Percentiles rank a stretch among this genome's conserved stretches.
phyloP scores from a whole-genome alignment of 202 grass and related monocot genomes.

The Alloteropsis angusta region DNA sequence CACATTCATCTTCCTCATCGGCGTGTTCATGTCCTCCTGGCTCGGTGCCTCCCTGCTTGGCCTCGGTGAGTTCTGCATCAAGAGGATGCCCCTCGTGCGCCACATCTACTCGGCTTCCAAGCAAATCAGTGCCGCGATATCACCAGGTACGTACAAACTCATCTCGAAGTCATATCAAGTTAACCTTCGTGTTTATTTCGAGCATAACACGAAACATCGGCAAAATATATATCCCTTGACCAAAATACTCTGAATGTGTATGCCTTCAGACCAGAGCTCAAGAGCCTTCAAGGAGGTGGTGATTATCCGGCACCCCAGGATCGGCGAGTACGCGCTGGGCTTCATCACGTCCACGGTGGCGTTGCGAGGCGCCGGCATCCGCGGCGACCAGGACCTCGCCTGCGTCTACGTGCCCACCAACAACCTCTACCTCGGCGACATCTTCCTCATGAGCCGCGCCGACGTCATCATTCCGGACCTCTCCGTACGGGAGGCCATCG shows the following conservation, averaged over 20 bases:
- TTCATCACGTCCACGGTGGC: slow-evolving; percentile 68
- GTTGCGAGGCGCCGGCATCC: slow-evolving; percentile 12
- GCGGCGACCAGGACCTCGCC: slow-evolving; percentile 25
- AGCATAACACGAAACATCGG: too few species aligned
- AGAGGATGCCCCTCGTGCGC: slow-evolving; percentile 67
- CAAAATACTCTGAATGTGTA: too few species aligned
- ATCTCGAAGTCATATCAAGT: too few species aligned
- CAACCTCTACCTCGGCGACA: slow-evolving; percentile 65
- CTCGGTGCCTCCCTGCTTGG: slow-evolving; percentile 54
- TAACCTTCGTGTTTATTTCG: too few species aligned
- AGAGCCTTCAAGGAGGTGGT: slow-evolving; percentile 69
- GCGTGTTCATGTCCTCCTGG: slow-evolving; percentile 70
- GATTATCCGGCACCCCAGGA: slow-evolving; percentile 57
- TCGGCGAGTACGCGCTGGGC: slow-evolving; percentile 68
- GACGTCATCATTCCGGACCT: slow-evolving; percentile 59
- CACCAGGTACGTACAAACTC: too few species aligned
- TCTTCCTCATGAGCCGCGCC: slow-evolving; percentile 47
- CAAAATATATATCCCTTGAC: too few species aligned
- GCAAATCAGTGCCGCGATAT: slow-evolving; percentile 66
- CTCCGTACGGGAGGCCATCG: slow-evolving; percentile 63
- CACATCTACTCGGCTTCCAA: slow-evolving; percentile 71
- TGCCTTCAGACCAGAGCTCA: slow-evolving; percentile 48
- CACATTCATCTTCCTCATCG: slow-evolving; percentile 60
- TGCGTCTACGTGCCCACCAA: slow-evolving; percentile 65
- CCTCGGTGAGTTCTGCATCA: slow-evolving; percentile 59